Percentiles rank a stretch among this genome's conserved stretches.
These are phyloP conservation scores for Sesbania bispinosa DNA, from an alignment of 306 rosid species.

Conservation along the genomic window DNA sequence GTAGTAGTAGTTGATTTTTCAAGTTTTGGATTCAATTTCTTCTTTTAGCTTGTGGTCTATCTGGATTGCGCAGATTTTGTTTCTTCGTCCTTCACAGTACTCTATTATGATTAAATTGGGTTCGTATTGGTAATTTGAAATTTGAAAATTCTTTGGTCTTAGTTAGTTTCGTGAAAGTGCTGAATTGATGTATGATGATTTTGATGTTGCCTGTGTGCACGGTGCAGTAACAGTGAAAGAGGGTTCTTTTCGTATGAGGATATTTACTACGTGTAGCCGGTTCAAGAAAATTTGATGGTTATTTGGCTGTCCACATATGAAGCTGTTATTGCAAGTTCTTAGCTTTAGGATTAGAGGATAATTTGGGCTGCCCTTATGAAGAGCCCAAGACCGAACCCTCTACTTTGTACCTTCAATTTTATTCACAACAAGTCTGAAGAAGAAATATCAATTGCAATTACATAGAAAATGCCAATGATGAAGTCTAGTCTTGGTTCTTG, in stretches of 20 bases:
- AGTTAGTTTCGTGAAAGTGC: neutral
- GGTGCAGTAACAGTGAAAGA: too few species aligned
- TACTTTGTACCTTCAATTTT: neutral
- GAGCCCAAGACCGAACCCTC: neutral
- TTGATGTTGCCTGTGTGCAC: conserved; percentile 1
- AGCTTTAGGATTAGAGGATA: neutral
- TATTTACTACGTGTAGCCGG: neutral
- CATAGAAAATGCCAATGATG: neutral
- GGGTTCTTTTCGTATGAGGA: neutral
- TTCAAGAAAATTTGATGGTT: neutral
- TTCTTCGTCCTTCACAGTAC: neutral
- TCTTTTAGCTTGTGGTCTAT: conserved; percentile 8
- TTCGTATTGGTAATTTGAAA: neutral
- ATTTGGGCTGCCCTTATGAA: neutral
- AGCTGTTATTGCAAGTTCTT: neutral
- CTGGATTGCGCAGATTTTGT: neutral
- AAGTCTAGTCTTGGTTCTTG: neutral
- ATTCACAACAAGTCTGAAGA: neutral
- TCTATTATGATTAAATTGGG: conserved; percentile 5
- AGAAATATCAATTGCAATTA: neutral
- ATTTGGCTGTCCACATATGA: neutral
- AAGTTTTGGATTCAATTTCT: neutral
- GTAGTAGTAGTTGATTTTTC: neutral
- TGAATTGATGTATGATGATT: neutral
- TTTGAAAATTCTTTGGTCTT: neutral